Conservation (phyloP, 345 rosid species). For the Dipteronia dyeriana region DNA sequence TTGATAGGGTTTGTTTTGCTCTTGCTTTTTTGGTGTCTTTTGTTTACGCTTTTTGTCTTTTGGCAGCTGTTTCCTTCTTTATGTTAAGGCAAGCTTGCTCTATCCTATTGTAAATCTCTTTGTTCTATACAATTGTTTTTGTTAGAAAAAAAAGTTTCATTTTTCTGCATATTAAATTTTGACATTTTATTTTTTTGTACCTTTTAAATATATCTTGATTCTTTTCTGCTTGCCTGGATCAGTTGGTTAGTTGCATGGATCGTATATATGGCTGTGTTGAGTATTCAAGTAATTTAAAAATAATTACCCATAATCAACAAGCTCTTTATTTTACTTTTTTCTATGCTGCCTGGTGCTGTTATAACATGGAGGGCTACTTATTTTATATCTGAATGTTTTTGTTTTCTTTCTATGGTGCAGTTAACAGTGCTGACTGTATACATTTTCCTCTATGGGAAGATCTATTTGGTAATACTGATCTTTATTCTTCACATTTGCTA, state of each 20-base stretch:
- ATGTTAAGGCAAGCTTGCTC: too few relatives aligned
- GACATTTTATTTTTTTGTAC: background rate
- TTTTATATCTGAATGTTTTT: constrained; percentile 23
- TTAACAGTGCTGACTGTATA: constrained; percentile 89
- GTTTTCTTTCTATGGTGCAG: constrained; percentile 51
- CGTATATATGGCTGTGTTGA: background rate
- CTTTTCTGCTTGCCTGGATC: background rate
- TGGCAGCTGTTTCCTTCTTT: too few relatives aligned
- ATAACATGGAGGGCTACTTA: background rate
- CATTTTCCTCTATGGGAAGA: constrained; percentile 82
- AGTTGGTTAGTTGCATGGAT: constrained; percentile 7
- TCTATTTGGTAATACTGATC: constrained; percentile 72
- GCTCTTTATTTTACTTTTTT: background rate
- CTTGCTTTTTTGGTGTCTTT: too few relatives aligned
- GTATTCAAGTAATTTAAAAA: background rate
- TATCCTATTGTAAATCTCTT: too few relatives aligned
- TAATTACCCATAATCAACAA: background rate
- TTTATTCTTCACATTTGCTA: constrained; percentile 1
- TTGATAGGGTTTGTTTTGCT: background rate
- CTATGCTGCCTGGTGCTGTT: background rate
- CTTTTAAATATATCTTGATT: background rate
- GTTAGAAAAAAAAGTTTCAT: background rate
- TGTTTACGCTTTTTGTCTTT: too few relatives aligned
- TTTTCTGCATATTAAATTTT: background rate
- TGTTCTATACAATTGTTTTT: too few relatives aligned